Conservation (phyloP, 805 yeast genomes). For the Sugiyamaella lignohabitans region DNA sequence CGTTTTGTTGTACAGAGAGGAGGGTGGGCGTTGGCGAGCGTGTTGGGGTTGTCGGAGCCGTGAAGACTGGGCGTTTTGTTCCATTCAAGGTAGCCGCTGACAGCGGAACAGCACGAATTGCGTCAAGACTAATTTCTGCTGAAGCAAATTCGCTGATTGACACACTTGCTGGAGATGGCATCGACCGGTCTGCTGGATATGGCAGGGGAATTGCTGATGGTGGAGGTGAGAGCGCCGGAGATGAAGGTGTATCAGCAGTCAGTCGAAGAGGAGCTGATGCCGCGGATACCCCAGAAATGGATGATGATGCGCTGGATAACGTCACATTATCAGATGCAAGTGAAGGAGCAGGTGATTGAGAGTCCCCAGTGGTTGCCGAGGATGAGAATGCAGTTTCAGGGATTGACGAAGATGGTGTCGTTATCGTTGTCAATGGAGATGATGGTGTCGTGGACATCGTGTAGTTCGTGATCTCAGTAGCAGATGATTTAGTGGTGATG, state of each 20-base stretch:
- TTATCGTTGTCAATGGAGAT: not conserved
- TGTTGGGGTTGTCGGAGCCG: too few species aligned
- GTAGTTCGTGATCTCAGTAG: too few species aligned
- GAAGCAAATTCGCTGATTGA: slow-evolving; percentile 9
- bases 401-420: too few species aligned
- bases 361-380: slow-evolving; percentile 2
- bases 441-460: not conserved
- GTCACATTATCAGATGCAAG: slow-evolving; percentile 1
- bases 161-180: slow-evolving; percentile 18
- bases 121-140: slow-evolving; percentile 8
- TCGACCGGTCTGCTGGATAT: slow-evolving; percentile 14
- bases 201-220: slow-evolving; percentile 12
- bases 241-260: not conserved
- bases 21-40: slow-evolving; percentile 1
- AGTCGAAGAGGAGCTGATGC: slow-evolving; percentile 2
- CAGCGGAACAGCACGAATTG: slow-evolving; percentile 1
- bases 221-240: too few species aligned
- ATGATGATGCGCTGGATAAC: slow-evolving; percentile 8
- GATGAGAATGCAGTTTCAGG: not conserved
- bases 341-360: not conserved
- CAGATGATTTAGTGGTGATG: not conserved
- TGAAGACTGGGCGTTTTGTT: not conserved
- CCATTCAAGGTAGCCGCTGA: not conserved
- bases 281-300: slow-evolving; percentile 4
- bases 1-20: slow-evolving; percentile 2